Conservation (phyloP, 768 basidiomycete species). For the Tulasnella sp. region DNA sequence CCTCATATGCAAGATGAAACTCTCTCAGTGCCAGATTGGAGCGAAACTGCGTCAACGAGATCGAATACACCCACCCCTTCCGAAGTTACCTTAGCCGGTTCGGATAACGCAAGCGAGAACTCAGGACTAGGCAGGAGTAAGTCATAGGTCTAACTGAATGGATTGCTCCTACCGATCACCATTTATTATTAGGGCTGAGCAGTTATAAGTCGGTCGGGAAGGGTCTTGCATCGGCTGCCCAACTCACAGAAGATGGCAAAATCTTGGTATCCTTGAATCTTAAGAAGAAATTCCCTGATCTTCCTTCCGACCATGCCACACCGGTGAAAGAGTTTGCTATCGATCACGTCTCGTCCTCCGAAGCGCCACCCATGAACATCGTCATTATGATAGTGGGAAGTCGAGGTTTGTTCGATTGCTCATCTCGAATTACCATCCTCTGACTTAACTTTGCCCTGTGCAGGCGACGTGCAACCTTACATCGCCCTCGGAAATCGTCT, state of each 20-base stretch:
- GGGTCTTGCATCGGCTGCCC: constrained; percentile 34
- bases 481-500: constrained; percentile 44
- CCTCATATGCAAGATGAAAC: not conserved
- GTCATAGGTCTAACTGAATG: not conserved
- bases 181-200: constrained; percentile 21
- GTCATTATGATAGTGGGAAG: constrained; percentile 60
- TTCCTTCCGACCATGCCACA: constrained; percentile 35
- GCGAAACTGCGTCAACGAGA: not conserved
- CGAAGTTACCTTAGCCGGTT: not conserved
- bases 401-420: constrained; percentile 33
- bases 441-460: not conserved
- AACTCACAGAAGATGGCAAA: constrained; percentile 34
- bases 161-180: not conserved
- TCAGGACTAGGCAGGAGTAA: not conserved
- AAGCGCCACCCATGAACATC: constrained; percentile 34
- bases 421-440: not conserved
- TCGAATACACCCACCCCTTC: not conserved
- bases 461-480: constrained; percentile 59
- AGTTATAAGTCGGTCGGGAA: constrained; percentile 32
- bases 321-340: constrained; percentile 42
- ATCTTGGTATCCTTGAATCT: constrained; percentile 39
- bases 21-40: not conserved
- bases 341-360: constrained; percentile 20
- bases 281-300: constrained; percentile 38
- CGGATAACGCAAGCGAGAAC: not conserved